Evolutionary conservation across 331 rosid genomes (phyloP).

Genomic region (Malus hybrid): DNA sequence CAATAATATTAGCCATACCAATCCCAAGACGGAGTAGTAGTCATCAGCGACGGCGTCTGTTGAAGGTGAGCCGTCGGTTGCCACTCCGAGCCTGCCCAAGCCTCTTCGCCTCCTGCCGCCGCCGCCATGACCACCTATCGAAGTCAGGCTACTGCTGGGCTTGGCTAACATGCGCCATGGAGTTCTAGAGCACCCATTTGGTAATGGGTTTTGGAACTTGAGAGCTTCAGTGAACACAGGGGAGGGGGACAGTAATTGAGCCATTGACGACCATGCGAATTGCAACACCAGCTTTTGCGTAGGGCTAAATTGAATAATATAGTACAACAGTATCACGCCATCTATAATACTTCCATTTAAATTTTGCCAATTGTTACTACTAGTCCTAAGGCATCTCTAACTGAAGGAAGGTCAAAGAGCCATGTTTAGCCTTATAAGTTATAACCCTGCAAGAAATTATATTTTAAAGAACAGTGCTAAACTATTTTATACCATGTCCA

Average conservation of each 20-base stretch:
- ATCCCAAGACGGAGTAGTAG: constrained; percentile 80
- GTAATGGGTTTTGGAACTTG: constrained; percentile 40
- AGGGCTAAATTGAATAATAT: not conserved
- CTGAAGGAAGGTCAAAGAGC: fast-evolving
- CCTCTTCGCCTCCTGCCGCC: constrained; percentile 30
- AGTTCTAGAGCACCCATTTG: constrained; percentile 27
- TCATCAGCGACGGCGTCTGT: constrained; percentile 59
- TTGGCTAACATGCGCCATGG: constrained; percentile 36
- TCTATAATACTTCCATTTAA: too few species aligned
- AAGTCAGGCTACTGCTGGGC: constrained; percentile 19
- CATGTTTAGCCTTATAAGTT: too few species aligned
- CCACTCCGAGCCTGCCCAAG: constrained; percentile 48
- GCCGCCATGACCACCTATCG: constrained; percentile 26
- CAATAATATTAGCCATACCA: constrained; percentile 33
- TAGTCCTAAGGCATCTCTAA: too few species aligned
- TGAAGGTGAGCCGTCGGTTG: constrained; percentile 41
- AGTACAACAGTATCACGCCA: too few species aligned
- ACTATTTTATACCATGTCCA: too few species aligned
- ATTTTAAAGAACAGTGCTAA: too few species aligned
- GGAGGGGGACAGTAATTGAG: constrained; percentile 56
- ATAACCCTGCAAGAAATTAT: too few species aligned
- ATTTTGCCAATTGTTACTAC: too few species aligned
- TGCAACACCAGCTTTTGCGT: not conserved
- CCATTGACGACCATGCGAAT: constrained; percentile 35
- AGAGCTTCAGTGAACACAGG: constrained; percentile 60